Percentiles rank a stretch among this genome's conserved stretches.
Evolutionary conservation across 2,329 filamentous ascomycete species (phyloP).

Genomic region (Colletotrichum tofieldiae): DNA sequence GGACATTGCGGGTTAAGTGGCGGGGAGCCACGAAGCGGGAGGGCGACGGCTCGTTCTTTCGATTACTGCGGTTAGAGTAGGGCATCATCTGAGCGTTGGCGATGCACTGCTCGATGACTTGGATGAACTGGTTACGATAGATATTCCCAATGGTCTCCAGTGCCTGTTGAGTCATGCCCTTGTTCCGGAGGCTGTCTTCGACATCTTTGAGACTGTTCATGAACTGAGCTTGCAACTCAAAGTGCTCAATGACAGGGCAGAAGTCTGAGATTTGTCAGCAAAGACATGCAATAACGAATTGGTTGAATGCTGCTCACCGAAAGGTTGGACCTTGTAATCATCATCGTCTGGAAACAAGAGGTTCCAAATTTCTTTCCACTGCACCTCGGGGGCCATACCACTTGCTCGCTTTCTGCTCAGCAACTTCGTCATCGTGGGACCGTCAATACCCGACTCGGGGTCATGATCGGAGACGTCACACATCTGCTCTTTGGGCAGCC

Average conservation of each 20-base stretch:
- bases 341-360: slow-evolving; percentile 60
- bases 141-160: slow-evolving; percentile 57
- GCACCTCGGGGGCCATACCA: slow-evolving; percentile 55
- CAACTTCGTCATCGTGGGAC: slow-evolving; percentile 57
- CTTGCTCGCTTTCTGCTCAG: slow-evolving; percentile 58
- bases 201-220: slow-evolving; percentile 53
- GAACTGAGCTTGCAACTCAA: slow-evolving; percentile 55
- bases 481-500: slow-evolving; percentile 58
- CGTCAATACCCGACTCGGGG: slow-evolving; percentile 58
- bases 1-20: slow-evolving; percentile 47
- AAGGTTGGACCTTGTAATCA: slow-evolving; percentile 50
- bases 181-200: slow-evolving; percentile 53
- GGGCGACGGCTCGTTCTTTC: slow-evolving; percentile 52
- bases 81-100: slow-evolving; percentile 54
- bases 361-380: slow-evolving; percentile 61
- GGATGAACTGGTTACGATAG: slow-evolving; percentile 59
- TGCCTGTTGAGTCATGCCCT: slow-evolving; percentile 56
- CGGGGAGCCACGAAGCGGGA: slow-evolving; percentile 36
- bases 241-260: slow-evolving; percentile 59
- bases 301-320: slow-evolving; percentile 46
- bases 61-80: slow-evolving; percentile 60
- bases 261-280: slow-evolving; percentile 50
- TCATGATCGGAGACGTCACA: slow-evolving; percentile 59
- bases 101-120: slow-evolving; percentile 57
- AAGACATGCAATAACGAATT: no score